Conservation (phyloP, 345 rosid species). For the Combretum micranthum region DNA sequence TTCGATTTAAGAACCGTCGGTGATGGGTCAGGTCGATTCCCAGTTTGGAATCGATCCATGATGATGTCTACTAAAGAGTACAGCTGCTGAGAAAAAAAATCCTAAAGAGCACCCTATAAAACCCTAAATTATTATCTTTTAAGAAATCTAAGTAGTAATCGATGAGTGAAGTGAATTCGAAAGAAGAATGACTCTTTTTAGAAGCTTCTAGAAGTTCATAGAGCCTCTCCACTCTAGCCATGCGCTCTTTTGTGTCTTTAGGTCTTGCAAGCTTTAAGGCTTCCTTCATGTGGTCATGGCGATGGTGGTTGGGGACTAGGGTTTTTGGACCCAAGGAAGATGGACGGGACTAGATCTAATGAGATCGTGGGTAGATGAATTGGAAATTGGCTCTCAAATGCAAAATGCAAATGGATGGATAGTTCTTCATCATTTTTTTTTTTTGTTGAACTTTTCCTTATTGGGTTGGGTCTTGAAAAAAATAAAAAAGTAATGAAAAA, state of each 20-base stretch:
- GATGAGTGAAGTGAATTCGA: constrained; percentile 81
- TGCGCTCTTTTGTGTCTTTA: constrained; percentile 95
- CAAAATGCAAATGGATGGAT: neutral
- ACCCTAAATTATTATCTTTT: constrained; percentile 90
- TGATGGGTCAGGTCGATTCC: too few species aligned
- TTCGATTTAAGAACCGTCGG: too few species aligned
- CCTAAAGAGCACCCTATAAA: constrained; percentile 89
- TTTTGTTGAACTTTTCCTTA: too few species aligned
- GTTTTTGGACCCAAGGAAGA: constrained; percentile 36
- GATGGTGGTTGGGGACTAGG: too few species aligned
- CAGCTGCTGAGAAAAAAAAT: constrained; percentile 96
- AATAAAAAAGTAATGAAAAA: too few species aligned
- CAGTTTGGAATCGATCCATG: too few species aligned
- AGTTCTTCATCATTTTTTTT: too few species aligned
- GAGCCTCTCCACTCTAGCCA: constrained; percentile 98
- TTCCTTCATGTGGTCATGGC: constrained; percentile 61
- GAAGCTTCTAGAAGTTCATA: constrained; percentile 87
- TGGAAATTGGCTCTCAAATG: constrained; percentile 1
- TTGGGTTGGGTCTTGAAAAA: too few species aligned
- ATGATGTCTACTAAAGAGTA: constrained; percentile 90
- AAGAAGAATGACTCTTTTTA: constrained; percentile 52
- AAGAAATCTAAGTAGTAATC: constrained; percentile 96
- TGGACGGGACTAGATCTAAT: constrained; percentile 11
- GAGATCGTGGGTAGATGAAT: constrained; percentile 10
- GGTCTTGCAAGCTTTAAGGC: constrained; percentile 91